These are phyloP conservation scores for Breynia disticha DNA, from an alignment of 441 rosid species.

Conservation along the genomic window DNA sequence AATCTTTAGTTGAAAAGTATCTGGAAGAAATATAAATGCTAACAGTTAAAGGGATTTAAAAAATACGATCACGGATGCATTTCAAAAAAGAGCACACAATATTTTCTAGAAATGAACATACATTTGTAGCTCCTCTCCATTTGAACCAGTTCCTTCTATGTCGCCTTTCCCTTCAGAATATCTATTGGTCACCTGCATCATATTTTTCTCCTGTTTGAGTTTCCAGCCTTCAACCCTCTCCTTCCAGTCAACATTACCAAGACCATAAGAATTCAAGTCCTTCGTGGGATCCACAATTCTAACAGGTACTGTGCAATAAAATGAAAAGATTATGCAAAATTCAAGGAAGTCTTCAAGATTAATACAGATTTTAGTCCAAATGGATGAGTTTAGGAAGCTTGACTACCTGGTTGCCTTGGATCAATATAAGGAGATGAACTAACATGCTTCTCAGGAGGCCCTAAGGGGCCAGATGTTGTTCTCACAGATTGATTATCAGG, in stretches of 20 bases:
- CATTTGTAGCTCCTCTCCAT: conserved; percentile 93
- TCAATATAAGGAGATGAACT: conserved; percentile 74
- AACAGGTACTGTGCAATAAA: conserved; percentile 61
- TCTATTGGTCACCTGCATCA: conserved; percentile 61
- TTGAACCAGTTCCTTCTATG: conserved; percentile 88
- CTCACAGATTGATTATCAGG: conserved; percentile 83
- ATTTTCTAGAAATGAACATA: conserved; percentile 26
- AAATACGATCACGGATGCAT: not conserved
- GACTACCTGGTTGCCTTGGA: conserved; percentile 89
- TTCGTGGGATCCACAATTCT: conserved; percentile 95
- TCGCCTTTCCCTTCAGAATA: conserved; percentile 84
- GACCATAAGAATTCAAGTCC: conserved; percentile 94
- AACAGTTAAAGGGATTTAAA: not conserved
- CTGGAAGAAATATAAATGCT: conserved; percentile 3
- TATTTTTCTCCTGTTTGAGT: conserved; percentile 81
- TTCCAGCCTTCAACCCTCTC: conserved; percentile 98
- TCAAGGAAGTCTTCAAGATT: conserved; percentile 6
- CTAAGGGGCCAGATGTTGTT: conserved; percentile 97
- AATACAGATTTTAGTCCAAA: conserved; percentile 3
- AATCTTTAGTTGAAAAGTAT: not conserved
- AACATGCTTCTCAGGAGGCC: conserved; percentile 67
- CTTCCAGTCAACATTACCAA: conserved; percentile 94
- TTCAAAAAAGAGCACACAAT: not conserved
- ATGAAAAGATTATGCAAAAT: conserved; percentile 13
- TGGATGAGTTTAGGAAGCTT: conserved; percentile 6